Conservation (phyloP, 805 yeast species). For the Zygoascus flipseniorum region DNA sequence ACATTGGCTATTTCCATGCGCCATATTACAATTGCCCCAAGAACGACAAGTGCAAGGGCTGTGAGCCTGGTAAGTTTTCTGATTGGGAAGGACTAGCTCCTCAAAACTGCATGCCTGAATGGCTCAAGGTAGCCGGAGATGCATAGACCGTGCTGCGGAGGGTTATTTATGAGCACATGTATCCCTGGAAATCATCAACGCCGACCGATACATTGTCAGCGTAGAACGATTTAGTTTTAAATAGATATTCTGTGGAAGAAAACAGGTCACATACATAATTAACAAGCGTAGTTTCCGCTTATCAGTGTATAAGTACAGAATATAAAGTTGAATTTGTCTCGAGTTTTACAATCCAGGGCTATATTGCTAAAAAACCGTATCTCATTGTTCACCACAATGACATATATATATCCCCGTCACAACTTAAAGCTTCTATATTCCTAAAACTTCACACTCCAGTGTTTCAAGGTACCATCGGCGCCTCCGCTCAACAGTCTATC, state of each 20-base stretch:
- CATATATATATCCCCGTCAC: background rate
- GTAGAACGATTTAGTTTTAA: too few relatives aligned
- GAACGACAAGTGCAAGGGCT: conserved; percentile 40
- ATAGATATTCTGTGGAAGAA: background rate
- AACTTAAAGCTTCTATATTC: too few relatives aligned
- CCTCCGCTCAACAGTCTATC: conserved; percentile 61
- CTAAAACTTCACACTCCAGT: conserved; percentile 44
- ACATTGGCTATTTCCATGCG: conserved; percentile 69
- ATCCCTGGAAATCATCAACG: too few relatives aligned
- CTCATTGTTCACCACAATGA: background rate
- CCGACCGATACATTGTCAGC: too few relatives aligned
- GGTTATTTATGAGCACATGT: too few relatives aligned
- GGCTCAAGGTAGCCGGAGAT: conserved; percentile 35
- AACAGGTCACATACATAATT: background rate
- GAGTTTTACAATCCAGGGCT: too few relatives aligned
- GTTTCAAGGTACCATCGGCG: conserved; percentile 68
- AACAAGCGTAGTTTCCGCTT: background rate
- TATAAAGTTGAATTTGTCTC: too few relatives aligned
- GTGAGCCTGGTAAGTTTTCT: conserved; percentile 49
- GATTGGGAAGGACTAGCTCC: conserved; percentile 42
- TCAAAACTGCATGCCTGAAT: conserved; percentile 68
- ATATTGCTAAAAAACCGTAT: too few relatives aligned
- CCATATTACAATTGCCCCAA: conserved; percentile 75
- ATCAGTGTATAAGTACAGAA: background rate
- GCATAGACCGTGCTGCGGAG: background rate